These are phyloP conservation scores for Dysphania ambrosioides DNA, from an alignment of 148 eudicot genomes.

Conservation along the genomic window DNA sequence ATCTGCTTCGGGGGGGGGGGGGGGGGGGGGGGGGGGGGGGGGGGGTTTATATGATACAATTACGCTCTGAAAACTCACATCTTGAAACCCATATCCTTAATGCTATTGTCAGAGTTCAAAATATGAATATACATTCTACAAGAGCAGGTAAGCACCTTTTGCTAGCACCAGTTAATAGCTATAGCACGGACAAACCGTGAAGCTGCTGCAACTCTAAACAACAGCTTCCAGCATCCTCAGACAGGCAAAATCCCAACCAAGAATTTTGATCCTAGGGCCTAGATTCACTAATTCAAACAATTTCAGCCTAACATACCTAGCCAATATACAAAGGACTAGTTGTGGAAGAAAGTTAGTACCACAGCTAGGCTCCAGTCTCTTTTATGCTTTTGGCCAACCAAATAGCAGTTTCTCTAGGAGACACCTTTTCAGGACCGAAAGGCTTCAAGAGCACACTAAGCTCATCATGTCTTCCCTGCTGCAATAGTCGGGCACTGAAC, in stretches of 20 bases:
- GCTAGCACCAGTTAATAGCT: background rate
- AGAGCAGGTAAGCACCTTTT: background rate
- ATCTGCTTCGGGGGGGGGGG: too few relatives aligned
- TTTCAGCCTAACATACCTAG: slow-evolving; percentile 4
- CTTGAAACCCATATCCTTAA: background rate
- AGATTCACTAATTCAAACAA: slow-evolving; percentile 6
- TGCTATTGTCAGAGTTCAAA: background rate
- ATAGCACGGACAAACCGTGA: background rate
- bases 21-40: too few relatives aligned
- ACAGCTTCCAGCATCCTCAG: background rate
- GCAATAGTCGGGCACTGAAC: slow-evolving; percentile 80
- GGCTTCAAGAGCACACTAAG: slow-evolving; percentile 77
- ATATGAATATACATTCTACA: background rate
- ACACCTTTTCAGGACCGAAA: slow-evolving; percentile 83
- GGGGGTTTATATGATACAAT: too few relatives aligned
- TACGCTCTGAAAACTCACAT: too few relatives aligned
- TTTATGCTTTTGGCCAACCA: slow-evolving; percentile 96
- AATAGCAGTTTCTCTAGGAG: slow-evolving; percentile 90
- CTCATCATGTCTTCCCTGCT: slow-evolving; percentile 78
- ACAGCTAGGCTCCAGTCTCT: slow-evolving; percentile 37
- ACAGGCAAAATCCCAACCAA: background rate
- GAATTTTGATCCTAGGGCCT: slow-evolving; percentile 14
- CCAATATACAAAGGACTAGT: slow-evolving; percentile 23
- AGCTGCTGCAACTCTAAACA: background rate
- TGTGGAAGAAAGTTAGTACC: slow-evolving; percentile 16